phyloP scores from a whole-genome alignment of 2,329 filamentous ascomycete genomes.

The Trichophyton mentagrophytes region DNA sequence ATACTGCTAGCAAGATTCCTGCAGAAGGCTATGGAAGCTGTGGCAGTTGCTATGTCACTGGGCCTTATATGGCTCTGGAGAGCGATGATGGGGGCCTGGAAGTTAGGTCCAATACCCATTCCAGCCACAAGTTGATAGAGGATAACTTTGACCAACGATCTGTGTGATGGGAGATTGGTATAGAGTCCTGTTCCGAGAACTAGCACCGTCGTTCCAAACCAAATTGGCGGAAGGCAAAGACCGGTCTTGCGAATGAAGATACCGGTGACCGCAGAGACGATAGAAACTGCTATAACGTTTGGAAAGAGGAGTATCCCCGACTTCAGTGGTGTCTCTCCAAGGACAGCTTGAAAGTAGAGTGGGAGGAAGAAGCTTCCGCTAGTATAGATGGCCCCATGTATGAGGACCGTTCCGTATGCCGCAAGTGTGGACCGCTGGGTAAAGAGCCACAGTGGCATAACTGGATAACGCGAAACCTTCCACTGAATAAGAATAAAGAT shows the following conservation, averaged over 20 bases:
- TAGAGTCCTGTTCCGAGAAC: slow-evolving; percentile 51
- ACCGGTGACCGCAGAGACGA: slow-evolving; percentile 46
- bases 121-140: slow-evolving; percentile 46
- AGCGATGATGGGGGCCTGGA: slow-evolving; percentile 50
- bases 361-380: slow-evolving; percentile 67
- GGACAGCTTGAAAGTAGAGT: slow-evolving; percentile 69
- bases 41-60: slow-evolving; percentile 50
- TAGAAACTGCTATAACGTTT: slow-evolving; percentile 43
- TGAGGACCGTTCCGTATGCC: slow-evolving; percentile 53
- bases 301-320: slow-evolving; percentile 68
- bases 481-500: slow-evolving; percentile 63
- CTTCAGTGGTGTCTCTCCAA: slow-evolving; percentile 54
- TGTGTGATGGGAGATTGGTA: slow-evolving; percentile 44
- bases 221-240: slow-evolving; percentile 44
- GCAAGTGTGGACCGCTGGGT: slow-evolving; percentile 52
- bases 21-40: slow-evolving; percentile 48
- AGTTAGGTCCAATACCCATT: slow-evolving; percentile 50
- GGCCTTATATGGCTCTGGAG: slow-evolving; percentile 52
- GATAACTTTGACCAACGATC: slow-evolving; percentile 37
- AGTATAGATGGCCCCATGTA: slow-evolving; percentile 67
- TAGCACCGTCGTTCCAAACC: slow-evolving; percentile 31
- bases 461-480: slow-evolving; percentile 58
- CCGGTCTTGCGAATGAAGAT: slow-evolving; percentile 64
- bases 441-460: slow-evolving; percentile 61
- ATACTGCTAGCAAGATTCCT: slow-evolving; percentile 46